These are phyloP conservation scores for Magnaporthiopsis rhizophila DNA, from an alignment of 2,329 filamentous ascomycete genomes.

Conservation along the genomic window DNA sequence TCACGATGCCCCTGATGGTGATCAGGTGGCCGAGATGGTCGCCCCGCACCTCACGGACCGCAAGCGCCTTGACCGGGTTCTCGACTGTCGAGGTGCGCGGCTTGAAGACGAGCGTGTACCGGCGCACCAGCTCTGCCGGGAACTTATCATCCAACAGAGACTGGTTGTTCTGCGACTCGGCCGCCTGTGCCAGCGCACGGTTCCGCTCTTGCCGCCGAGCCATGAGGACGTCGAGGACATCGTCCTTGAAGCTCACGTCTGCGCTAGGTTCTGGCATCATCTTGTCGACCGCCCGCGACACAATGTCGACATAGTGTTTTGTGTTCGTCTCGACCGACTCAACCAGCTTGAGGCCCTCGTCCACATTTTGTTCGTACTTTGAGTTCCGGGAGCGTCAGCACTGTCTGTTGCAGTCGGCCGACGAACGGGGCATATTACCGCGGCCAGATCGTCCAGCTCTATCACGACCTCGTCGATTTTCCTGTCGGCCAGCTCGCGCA, in stretches of 20 bases:
- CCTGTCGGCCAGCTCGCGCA: conserved; percentile 83
- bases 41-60: conserved; percentile 88
- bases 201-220: conserved; percentile 83
- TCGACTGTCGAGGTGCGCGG: conserved; percentile 68
- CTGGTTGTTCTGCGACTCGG: conserved; percentile 57
- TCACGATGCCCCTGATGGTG: conserved; percentile 88
- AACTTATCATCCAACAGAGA: conserved; percentile 68
- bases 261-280: conserved; percentile 70
- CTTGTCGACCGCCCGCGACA: conserved; percentile 82
- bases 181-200: conserved; percentile 61
- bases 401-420: background rate
- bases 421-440: conserved; percentile 37
- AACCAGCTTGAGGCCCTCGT: conserved; percentile 65
- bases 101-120: conserved; percentile 96
- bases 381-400: background rate
- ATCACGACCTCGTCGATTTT: conserved; percentile 69
- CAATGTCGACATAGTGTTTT: conserved; percentile 87
- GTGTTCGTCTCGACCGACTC: conserved; percentile 85
- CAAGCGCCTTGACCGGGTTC: conserved; percentile 57
- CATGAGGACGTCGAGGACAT: conserved; percentile 95
- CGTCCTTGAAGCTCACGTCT: conserved; percentile 90
- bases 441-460: conserved; percentile 79
- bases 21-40: conserved; percentile 91
- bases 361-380: conserved; percentile 67
- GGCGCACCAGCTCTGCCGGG: conserved; percentile 81